These are phyloP conservation scores for Gossypium thurberi DNA, from an alignment of 345 rosid species.

Conservation along the genomic window DNA sequence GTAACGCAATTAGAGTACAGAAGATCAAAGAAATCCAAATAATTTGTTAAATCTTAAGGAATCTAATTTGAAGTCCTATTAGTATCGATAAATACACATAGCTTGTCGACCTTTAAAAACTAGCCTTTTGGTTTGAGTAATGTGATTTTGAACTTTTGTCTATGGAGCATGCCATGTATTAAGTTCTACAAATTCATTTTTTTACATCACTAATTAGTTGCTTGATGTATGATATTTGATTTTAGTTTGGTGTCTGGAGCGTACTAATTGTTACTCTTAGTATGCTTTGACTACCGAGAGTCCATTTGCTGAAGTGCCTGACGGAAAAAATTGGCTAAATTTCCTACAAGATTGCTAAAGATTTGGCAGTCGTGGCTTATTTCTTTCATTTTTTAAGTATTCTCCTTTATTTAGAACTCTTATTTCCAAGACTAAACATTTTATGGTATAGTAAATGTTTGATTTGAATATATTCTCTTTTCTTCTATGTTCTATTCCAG, in stretches of 20 bases:
- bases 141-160: background rate
- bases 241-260: background rate
- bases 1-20: background rate
- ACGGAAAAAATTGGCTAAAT: background rate
- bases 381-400: background rate
- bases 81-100: background rate
- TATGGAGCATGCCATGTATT: background rate
- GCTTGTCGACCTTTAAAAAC: background rate
- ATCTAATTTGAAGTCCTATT: background rate
- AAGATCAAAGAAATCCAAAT: background rate
- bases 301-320: background rate
- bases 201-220: background rate
- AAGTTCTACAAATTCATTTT: background rate
- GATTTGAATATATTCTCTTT: slow-evolving; percentile 8
- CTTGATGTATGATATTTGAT: background rate
- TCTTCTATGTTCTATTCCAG: slow-evolving; percentile 13
- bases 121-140: background rate
- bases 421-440: background rate
- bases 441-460: background rate
- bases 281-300: background rate
- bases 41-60: background rate
- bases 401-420: background rate
- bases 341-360: background rate
- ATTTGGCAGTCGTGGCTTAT: background rate
- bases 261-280: background rate